A percentile compares a stretch with the other conserved stretches of the same genome.
phyloP scores from a whole-genome alignment of 208 protist species.

The Trypanosoma brucei region DNA sequence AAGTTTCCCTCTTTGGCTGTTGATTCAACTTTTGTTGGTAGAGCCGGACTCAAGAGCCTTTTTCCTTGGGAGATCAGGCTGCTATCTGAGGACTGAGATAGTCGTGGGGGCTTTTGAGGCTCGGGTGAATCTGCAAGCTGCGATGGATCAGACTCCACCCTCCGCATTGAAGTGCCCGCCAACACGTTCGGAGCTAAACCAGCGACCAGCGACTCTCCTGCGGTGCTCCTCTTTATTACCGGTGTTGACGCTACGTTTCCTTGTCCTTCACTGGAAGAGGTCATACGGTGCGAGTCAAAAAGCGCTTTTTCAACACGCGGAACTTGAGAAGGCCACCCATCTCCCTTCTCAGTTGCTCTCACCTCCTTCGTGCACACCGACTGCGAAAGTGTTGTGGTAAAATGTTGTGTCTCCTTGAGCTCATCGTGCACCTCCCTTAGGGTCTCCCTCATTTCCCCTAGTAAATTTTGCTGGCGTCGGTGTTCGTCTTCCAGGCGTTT shows the following conservation, averaged over 20 bases:
- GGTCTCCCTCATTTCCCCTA: neutral
- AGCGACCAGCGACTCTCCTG: neutral
- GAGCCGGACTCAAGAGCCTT: neutral
- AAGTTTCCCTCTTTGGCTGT: neutral
- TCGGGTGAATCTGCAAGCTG: neutral
- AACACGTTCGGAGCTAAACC: neutral
- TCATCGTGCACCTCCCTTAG: neutral
- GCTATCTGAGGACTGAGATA: neutral
- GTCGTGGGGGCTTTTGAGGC: neutral
- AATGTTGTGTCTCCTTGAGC: neutral
- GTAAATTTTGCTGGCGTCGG: neutral
- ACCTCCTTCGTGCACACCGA: neutral
- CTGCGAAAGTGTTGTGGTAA: neutral
- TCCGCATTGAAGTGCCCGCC: neutral
- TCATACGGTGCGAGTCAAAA: neutral
- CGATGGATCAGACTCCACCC: neutral
- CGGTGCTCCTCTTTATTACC: neutral
- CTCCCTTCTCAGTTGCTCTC: neutral
- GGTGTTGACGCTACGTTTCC: neutral
- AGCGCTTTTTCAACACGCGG: neutral
- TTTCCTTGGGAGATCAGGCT: neutral
- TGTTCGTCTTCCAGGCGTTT: slow-evolving; percentile 6
- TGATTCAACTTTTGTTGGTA: neutral
- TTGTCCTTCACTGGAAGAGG: neutral
- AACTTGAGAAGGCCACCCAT: neutral